Percentiles rank a stretch among this genome's conserved stretches.
Conservation (phyloP, 768 basidiomycete genomes). For the Mycena amicta region DNA sequence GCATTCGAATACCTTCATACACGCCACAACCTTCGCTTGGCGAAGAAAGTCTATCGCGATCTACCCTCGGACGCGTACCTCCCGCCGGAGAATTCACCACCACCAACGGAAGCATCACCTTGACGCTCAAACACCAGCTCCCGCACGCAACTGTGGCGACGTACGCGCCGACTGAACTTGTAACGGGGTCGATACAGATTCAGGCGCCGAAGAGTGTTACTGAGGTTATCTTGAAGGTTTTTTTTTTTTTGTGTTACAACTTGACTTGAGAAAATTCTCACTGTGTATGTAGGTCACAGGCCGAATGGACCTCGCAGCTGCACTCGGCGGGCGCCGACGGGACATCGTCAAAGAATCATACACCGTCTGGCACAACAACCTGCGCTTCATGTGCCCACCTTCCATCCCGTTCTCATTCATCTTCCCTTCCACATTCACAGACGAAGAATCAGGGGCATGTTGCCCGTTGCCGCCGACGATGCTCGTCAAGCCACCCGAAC, state of each 20-base stretch:
- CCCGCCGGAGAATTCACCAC: constrained; percentile 24
- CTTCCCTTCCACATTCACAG: constrained; percentile 14
- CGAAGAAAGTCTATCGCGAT: constrained; percentile 11
- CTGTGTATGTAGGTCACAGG: constrained; percentile 3
- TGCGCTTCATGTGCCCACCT: constrained; percentile 6
- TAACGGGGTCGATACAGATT: constrained; percentile 29
- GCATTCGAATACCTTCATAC: constrained; percentile 8
- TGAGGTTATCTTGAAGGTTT: constrained; percentile 30
- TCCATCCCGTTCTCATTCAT: constrained; percentile 11
- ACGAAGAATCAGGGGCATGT: constrained; percentile 3
- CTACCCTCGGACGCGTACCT: not conserved
- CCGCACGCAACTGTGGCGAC: constrained; percentile 19
- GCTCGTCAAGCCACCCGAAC: constrained; percentile 4
- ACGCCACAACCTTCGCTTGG: constrained; percentile 8
- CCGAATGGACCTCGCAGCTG: constrained; percentile 9
- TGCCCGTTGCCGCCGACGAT: constrained; percentile 13
- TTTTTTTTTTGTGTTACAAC: not conserved
- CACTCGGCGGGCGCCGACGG: constrained; percentile 4
- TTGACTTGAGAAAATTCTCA: not conserved
- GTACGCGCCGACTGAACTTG: constrained; percentile 24
- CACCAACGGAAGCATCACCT: constrained; percentile 21
- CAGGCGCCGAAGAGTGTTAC: constrained; percentile 19
- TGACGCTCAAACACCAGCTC: constrained; percentile 29
- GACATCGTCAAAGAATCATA: constrained; percentile 13
- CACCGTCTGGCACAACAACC: constrained; percentile 10